These are phyloP conservation scores for Erythrophleum fordii DNA, from an alignment of 306 rosid species.

Conservation along the genomic window DNA sequence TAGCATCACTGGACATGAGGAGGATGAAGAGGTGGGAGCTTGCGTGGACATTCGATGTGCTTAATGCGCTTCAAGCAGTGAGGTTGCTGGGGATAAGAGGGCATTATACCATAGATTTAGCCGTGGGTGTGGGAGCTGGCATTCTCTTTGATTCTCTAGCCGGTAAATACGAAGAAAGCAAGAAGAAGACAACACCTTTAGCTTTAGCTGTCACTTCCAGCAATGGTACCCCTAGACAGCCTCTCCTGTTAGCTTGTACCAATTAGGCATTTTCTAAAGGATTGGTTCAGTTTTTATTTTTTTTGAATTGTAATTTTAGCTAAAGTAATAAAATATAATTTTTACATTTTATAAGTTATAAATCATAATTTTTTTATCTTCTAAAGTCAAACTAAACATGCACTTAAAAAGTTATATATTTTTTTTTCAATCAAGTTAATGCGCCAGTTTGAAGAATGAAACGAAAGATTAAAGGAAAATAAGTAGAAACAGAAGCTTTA, in stretches of 20 bases:
- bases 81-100: constrained; percentile 89
- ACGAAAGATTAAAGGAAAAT: no score
- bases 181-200: constrained; percentile 19
- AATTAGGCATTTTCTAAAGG: neutral
- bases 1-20: constrained; percentile 92
- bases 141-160: constrained; percentile 81
- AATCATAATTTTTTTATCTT: no score
- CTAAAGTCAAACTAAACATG: no score
- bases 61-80: constrained; percentile 70
- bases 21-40: constrained; percentile 74
- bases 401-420: no score
- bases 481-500: no score
- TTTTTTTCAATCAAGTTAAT: no score
- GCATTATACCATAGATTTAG: constrained; percentile 88
- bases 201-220: neutral
- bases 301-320: no score
- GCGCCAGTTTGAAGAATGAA: no score
- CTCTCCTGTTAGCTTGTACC: neutral
- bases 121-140: constrained; percentile 92
- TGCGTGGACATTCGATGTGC: constrained; percentile 70
- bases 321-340: no score
- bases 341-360: no score
- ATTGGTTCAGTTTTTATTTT: no score
- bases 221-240: neutral
- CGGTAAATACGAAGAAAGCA: constrained; percentile 72